Percentiles rank a stretch among this genome's conserved stretches.
Evolutionary conservation across 208 protist species (phyloP).

Genomic region (Trypanosoma theileri): DNA sequence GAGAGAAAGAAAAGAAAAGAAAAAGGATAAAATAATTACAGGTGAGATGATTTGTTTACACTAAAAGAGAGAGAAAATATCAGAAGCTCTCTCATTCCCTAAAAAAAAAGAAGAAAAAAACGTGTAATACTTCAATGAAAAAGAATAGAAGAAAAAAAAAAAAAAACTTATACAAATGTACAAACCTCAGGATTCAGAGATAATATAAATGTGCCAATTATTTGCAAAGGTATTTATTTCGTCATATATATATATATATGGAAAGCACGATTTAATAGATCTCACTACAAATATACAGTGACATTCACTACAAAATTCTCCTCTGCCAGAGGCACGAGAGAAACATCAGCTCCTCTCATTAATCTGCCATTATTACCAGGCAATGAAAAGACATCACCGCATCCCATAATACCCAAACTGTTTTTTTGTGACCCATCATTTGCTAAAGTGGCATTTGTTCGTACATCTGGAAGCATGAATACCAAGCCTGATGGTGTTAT

Average conservation of each 20-base stretch:
- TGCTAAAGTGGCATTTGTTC: background rate
- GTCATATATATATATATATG: slow-evolving; percentile 15
- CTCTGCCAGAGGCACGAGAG: background rate
- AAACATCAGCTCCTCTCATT: background rate
- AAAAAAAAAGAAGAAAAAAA: too few relatives aligned
- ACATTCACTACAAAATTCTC: background rate
- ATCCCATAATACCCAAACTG: background rate
- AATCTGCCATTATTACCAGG: background rate
- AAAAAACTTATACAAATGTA: too few relatives aligned
- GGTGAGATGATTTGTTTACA: too few relatives aligned
- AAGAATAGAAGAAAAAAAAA: too few relatives aligned
- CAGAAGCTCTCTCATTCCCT: too few relatives aligned
- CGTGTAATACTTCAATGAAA: too few relatives aligned
- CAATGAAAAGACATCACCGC: slow-evolving; percentile 5
- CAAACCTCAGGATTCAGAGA: too few relatives aligned
- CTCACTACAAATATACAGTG: background rate
- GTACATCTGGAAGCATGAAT: background rate
- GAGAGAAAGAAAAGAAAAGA: background rate
- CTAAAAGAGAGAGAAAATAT: too few relatives aligned
- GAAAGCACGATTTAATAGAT: background rate
- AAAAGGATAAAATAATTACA: background rate
- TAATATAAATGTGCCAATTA: too few relatives aligned
- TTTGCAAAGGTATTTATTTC: too few relatives aligned
- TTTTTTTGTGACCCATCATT: background rate
- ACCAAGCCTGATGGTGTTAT: background rate